Evolutionary conservation across 1,284 basidiomycete genomes (phyloP).

Genomic region (Phenoliferia sp.): DNA sequence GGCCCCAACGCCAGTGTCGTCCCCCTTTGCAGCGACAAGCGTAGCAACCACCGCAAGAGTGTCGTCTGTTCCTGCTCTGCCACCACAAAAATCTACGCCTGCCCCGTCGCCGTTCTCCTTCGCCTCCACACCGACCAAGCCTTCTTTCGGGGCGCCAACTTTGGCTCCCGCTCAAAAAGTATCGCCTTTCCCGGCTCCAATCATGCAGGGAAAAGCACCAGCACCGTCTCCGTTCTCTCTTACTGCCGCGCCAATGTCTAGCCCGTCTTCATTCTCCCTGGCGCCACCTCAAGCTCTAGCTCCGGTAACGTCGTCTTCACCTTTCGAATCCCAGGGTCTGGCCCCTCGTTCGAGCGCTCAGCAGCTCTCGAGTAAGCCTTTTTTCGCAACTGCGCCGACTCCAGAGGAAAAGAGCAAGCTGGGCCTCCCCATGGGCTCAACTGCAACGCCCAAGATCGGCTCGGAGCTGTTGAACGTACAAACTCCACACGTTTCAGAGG

Average conservation of each 20-base stretch:
- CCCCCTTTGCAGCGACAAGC: background rate
- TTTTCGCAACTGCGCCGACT: conserved; percentile 10
- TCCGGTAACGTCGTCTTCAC: conserved; percentile 11
- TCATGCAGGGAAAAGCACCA: background rate
- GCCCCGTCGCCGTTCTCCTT: background rate
- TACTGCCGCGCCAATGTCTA: background rate
- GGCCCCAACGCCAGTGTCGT: background rate
- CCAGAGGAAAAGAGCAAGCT: conserved; percentile 5
- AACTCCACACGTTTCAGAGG: conserved; percentile 34
- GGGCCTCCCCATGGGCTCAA: conserved; percentile 18
- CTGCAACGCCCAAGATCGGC: conserved; percentile 19
- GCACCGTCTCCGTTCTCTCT: background rate
- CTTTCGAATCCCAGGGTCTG: conserved; percentile 10
- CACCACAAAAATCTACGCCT: too few relatives aligned
- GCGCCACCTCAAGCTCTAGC: background rate
- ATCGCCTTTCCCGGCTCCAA: background rate
- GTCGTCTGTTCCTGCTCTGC: background rate
- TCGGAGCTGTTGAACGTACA: conserved; percentile 6
- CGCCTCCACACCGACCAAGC: background rate
- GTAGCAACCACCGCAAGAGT: background rate
- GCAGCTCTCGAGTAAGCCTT: conserved; percentile 10
- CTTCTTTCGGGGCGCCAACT: background rate
- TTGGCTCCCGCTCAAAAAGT: background rate
- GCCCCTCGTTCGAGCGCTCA: background rate
- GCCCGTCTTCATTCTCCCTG: background rate